Evolutionary conservation across 768 basidiomycete genomes (phyloP), one percentile per base, ranked within the genome.

Genomic region (Psilocybe cyanescens): DNA sequence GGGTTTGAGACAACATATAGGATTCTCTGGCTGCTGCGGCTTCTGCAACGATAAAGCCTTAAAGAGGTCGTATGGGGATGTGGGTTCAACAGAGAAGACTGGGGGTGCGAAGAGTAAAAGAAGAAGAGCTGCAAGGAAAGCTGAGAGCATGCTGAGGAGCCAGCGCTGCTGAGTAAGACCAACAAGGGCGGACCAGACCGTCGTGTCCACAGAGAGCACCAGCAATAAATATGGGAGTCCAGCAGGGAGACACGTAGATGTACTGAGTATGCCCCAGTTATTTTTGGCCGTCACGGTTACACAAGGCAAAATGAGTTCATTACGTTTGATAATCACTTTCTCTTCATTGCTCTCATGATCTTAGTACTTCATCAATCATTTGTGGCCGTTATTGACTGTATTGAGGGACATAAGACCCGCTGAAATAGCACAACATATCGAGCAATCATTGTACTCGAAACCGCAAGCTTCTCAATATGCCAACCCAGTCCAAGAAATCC

Each of bases 1-100:
- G 4, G 88, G 84, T 49, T 82, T 87, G 57, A 94, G 76, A 68
- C 89, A 90, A 75, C 91, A 94, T 54, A 91, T 67, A 3, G 87
- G 89, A 8, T 72, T 83, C 49, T 86, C 83, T 8, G 86, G 79
- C 17, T 74, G 76, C 64, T 79, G 85, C 5, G 79, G 80, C 5
- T 76, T 78, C 3, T 74, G 81, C 5, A 81, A 64, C 17, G 80
- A 79, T 44, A 94, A 77, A 3, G 81, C 81, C 54, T 82, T 80
- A 73, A 93, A 88, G 0, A 81, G 86, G 73, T 92, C 83, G 67
- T 90, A 84, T 39, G 75, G 72, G 5, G 76, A 77, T 7, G 65
- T 73, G 3, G 74, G 68, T 60, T 49, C 46, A 19, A 68, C 70
- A 16, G 78, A 63, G 49, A 79, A 64, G 16, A 67, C 72, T 50